Base-by-base conservation (phyloP, 371 early-diverging fungal genomes). In the Zancudomyces culisetae region DNA sequence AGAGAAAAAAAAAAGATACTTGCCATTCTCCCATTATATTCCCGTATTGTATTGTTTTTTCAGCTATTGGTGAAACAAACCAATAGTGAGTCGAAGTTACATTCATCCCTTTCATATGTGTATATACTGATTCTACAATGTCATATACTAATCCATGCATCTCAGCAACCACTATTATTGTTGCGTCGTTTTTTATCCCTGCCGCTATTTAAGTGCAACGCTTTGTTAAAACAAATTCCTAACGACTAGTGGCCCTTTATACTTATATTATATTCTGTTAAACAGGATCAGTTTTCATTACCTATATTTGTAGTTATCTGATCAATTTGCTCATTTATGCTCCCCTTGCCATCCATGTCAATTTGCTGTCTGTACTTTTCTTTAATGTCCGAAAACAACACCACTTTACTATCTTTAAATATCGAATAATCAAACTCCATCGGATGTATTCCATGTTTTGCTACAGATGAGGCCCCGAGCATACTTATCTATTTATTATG, bases 11-110 rank as follows among this genome's bases (percentile, higher is more conserved):
- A 22, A 21, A 20, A 51, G 43, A 51, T 48, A 27, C 6, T 18
- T 49, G 30, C 89, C 90, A 89, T 74, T 89, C 88, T 27, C 84
- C 85, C 55, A 81, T 74, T 55, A 89, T 87, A 59, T 81, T 85
- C 12, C 87, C 81, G 56, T 81, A 81, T 58, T 85, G 77, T 12
- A 87, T 62, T 10, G 87, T 79, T 26, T 71, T 71, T 28, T 84
- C 77, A 0, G 86, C 87, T 8, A 85, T 71, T 0, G 85, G 83
- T 19, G 83, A 81, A 1, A 81, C 70, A 48, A 85, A 70, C 51
- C 83, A 79, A 24, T 84, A 73, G 3, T 78, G 79, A 18, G 75
- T 69, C 20, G 75, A 60, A 21, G 63, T 60, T 35, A 78, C 58
- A 1, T 78, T 80, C 45, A 73, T 59, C 3, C 72, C 59, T 39